phyloP scores from a whole-genome alignment of 164 flowering plant genomes.

The Paratinospora sagittata region DNA sequence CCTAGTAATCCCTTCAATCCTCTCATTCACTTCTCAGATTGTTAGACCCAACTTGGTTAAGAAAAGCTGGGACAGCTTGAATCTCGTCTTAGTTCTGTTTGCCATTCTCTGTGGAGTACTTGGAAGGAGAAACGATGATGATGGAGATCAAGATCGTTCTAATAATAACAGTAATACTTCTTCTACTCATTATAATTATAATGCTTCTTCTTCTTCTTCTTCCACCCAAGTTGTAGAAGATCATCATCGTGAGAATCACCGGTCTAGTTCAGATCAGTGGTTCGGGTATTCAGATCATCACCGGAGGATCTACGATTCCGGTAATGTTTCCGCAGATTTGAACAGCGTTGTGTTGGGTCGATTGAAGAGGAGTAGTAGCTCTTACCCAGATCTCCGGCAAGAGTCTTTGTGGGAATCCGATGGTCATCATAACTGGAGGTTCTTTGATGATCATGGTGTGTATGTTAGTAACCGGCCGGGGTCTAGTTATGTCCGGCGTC shows the following conservation, averaged over 20 bases:
- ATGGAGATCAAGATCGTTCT: background rate
- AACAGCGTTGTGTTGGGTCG: slow-evolving; percentile 1
- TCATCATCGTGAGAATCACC: background rate
- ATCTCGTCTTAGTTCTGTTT: slow-evolving; percentile 52
- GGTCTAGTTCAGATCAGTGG: slow-evolving; percentile 25
- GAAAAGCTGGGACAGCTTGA: slow-evolving; percentile 64
- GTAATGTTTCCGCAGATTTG: background rate
- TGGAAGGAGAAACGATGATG: slow-evolving; percentile 32
- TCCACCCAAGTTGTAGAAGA: background rate
- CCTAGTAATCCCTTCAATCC: slow-evolving; percentile 39
- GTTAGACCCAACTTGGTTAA: slow-evolving; percentile 38
- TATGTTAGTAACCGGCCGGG: slow-evolving; percentile 18
- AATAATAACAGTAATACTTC: background rate
- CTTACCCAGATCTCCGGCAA: slow-evolving; percentile 66
- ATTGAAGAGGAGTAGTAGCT: slow-evolving; percentile 60
- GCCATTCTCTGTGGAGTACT: slow-evolving; percentile 74
- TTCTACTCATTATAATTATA: background rate
- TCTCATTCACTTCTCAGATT: slow-evolving; percentile 32
- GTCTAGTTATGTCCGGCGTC: slow-evolving; percentile 8
- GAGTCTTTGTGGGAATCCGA: slow-evolving; percentile 31
- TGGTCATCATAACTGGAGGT: slow-evolving; percentile 28
- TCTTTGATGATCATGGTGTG: slow-evolving; percentile 60
- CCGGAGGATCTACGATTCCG: slow-evolving; percentile 16
- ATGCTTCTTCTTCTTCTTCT: no score
- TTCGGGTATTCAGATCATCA: slow-evolving; percentile 19